phyloP scores from a whole-genome alignment of 441 rosid species.

The Melastoma candidum region DNA sequence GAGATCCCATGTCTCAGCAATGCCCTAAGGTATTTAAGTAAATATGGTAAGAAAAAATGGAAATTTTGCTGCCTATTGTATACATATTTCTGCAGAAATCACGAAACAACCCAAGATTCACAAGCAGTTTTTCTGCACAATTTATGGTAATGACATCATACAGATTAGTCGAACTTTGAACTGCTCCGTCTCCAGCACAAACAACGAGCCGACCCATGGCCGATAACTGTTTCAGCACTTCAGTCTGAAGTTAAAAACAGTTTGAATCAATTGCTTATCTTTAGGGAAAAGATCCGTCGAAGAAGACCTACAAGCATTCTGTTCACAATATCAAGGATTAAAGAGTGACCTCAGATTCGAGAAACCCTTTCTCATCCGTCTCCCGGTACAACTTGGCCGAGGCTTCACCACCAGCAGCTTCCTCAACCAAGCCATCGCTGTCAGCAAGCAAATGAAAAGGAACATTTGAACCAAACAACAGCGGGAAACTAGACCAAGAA shows the following conservation, averaged over 20 bases:
- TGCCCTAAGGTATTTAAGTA: slow-evolving; percentile 30
- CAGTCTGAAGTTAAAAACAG: slow-evolving; percentile 45
- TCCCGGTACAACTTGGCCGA: slow-evolving; percentile 44
- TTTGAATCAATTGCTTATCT: not conserved
- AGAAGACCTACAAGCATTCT: too few relatives aligned
- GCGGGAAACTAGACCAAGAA: not conserved
- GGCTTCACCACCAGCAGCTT: slow-evolving; percentile 70
- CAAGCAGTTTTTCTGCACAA: too few relatives aligned
- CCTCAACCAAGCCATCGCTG: slow-evolving; percentile 73
- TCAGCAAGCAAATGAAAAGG: slow-evolving; percentile 11
- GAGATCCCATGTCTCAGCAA: slow-evolving; percentile 88
- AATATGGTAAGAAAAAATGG: slow-evolving; percentile 10
- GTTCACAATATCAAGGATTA: slow-evolving; percentile 1
- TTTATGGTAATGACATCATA: slow-evolving; percentile 21
- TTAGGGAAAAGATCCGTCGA: too few relatives aligned
- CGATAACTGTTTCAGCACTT: slow-evolving; percentile 78
- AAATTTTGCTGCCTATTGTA: not conserved
- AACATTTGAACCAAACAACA: not conserved
- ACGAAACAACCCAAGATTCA: too few relatives aligned
- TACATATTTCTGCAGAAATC: too few relatives aligned
- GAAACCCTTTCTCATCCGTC: slow-evolving; percentile 57
- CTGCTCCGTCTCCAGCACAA: slow-evolving; percentile 86
- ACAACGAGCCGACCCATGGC: slow-evolving; percentile 85
- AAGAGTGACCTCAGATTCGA: slow-evolving; percentile 55
- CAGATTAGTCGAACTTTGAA: slow-evolving; percentile 73